Evolutionary conservation across 116 monocot genomes (phyloP).

Genomic region (Cymodocea nodosa): DNA sequence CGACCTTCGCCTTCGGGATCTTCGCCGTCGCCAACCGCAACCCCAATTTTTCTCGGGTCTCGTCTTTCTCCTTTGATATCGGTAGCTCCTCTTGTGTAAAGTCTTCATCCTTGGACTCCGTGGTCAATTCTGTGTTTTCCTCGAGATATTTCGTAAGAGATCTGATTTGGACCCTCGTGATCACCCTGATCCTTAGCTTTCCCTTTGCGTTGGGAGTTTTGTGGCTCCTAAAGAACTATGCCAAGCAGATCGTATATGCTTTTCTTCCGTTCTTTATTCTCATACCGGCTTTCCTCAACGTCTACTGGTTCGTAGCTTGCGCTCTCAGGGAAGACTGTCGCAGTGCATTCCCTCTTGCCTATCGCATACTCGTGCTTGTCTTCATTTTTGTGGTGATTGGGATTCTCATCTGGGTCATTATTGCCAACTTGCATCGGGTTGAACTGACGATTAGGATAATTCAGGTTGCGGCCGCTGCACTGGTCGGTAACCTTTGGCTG

Average conservation of each 20-base stretch:
- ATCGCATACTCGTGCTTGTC: conserved; percentile 48
- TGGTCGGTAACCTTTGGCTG: conserved; percentile 37
- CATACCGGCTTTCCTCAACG: conserved; percentile 39
- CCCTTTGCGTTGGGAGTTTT: conserved; percentile 37
- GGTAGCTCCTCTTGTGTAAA: conserved; percentile 39
- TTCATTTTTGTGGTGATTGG: conserved; percentile 51
- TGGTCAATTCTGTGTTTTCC: conserved; percentile 3
- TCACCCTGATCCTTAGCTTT: conserved; percentile 36
- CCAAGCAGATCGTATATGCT: conserved; percentile 60
- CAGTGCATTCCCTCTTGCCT: conserved; percentile 31
- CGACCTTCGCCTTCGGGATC: conserved; percentile 60
- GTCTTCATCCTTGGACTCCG: not conserved
- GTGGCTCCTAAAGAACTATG: conserved; percentile 34
- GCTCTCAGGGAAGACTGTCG: conserved; percentile 21
- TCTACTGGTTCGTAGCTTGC: conserved; percentile 85
- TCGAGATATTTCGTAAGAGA: conserved; percentile 13
- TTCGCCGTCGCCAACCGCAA: conserved; percentile 46
- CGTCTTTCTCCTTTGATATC: conserved; percentile 39
- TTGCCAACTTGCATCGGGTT: conserved; percentile 62
- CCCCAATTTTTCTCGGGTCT: conserved; percentile 23
- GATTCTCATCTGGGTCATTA: conserved; percentile 43
- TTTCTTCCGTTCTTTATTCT: conserved; percentile 64
- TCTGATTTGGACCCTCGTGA: conserved; percentile 41
- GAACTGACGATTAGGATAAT: conserved; percentile 58
- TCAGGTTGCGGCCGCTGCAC: conserved; percentile 33